Conservation (phyloP, 2,329 filamentous ascomycete genomes). For the Calonectria pauciramosa region DNA sequence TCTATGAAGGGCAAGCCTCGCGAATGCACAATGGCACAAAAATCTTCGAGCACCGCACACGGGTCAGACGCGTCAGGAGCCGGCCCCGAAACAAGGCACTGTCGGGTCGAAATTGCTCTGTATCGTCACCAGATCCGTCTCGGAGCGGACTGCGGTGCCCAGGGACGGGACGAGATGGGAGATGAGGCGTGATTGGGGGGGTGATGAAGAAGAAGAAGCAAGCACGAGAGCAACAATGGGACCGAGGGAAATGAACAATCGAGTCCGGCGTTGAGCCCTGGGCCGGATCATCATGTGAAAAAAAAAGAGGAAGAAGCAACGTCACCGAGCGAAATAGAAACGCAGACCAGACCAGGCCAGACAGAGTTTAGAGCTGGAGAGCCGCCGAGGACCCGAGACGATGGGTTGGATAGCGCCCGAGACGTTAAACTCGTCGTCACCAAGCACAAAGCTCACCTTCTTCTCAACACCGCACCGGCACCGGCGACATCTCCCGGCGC, state of each 20-base stretch:
- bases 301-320: not conserved
- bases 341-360: not conserved
- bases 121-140: not conserved
- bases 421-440: not conserved
- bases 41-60: not conserved
- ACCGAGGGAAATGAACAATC: conserved; percentile 9
- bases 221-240: not conserved
- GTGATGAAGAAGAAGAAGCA: not conserved
- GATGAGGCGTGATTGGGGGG: not conserved
- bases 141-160: not conserved
- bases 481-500: not conserved
- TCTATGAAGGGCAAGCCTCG: not conserved
- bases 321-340: not conserved
- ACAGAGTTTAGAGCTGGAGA: not conserved
- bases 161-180: not conserved
- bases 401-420: conserved; percentile 6
- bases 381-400: conserved; percentile 16
- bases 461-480: not conserved
- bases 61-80: not conserved
- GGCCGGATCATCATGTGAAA: conserved; percentile 11
- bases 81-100: not conserved
- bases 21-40: not conserved
- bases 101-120: not conserved
- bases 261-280: not conserved
- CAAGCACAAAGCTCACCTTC: not conserved